Evolutionary conservation across 2,329 filamentous ascomycete genomes (phyloP).

Genomic region (Microdochium paspali): DNA sequence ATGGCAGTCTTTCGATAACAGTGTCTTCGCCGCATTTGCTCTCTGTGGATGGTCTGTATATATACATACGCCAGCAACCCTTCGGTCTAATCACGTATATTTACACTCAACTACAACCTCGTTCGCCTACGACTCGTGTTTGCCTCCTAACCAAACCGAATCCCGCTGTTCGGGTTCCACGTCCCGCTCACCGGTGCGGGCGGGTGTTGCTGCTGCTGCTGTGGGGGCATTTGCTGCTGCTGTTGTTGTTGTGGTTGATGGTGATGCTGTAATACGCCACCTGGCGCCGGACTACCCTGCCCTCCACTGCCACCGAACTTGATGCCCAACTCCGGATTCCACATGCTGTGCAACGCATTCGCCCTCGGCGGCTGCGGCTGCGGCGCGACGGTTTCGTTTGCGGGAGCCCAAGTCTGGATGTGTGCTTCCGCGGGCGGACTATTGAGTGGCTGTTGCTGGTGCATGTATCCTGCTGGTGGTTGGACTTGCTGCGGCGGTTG

Average conservation of each 20-base stretch:
- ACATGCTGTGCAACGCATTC: conserved; percentile 44
- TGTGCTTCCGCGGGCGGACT: conserved; percentile 32
- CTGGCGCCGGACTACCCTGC: conserved; percentile 7
- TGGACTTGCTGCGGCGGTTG: conserved; percentile 14
- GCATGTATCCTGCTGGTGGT: conserved; percentile 13
- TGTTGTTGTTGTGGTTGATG: conserved; percentile 5
- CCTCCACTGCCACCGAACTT: conserved; percentile 45
- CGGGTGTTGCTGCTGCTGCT: conserved; percentile 1
- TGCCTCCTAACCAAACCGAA: conserved; percentile 27
- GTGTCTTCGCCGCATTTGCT: too few relatives aligned
- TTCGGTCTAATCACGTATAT: neutral
- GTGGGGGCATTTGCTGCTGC: conserved; percentile 3
- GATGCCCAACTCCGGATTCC: conserved; percentile 75
- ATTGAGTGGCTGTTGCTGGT: conserved; percentile 14
- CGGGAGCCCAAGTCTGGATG: conserved; percentile 45
- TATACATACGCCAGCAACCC: neutral
- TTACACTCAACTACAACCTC: neutral
- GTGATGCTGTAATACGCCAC: conserved; percentile 5
- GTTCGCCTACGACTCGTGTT: conserved; percentile 20
- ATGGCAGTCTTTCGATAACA: too few relatives aligned
- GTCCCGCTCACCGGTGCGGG: conserved; percentile 24
- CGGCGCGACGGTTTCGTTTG: conserved; percentile 39
- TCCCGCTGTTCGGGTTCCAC: conserved; percentile 51
- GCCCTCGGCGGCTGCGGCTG: conserved; percentile 27
- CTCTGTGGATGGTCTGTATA: too few relatives aligned